These are phyloP conservation scores for Chaetomiaceae sp. DNA, from an alignment of 2,329 filamentous ascomycete genomes.

Conservation along the genomic window DNA sequence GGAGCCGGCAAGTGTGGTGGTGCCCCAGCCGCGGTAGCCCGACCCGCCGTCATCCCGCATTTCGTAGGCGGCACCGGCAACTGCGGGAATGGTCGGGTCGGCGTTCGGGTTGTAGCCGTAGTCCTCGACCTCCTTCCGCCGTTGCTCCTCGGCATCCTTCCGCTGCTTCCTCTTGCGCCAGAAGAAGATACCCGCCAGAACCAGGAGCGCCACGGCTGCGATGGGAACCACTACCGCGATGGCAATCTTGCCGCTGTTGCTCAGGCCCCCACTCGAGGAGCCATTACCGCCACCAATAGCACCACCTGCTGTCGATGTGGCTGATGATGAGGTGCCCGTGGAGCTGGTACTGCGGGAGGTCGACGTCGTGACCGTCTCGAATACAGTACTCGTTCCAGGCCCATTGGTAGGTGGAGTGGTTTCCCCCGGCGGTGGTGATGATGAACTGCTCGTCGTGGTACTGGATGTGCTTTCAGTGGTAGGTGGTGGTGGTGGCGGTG, in stretches of 20 bases:
- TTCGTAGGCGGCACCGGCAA: constrained; percentile 49
- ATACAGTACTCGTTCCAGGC: constrained; percentile 15
- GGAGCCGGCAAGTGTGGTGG: constrained; percentile 62
- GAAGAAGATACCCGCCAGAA: constrained; percentile 71
- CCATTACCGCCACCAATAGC: constrained; percentile 27
- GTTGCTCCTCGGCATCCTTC: constrained; percentile 78
- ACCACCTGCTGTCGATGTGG: constrained; percentile 25
- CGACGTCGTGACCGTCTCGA: constrained; percentile 17
- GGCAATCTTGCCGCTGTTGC: constrained; percentile 68
- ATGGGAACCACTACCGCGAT: constrained; percentile 94
- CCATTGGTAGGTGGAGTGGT: neutral
- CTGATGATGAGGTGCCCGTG: constrained; percentile 18
- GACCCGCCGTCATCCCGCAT: constrained; percentile 72
- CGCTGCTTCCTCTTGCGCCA: constrained; percentile 86
- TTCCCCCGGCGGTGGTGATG: constrained; percentile 20
- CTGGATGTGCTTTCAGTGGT: constrained; percentile 1
- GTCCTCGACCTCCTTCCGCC: constrained; percentile 94
- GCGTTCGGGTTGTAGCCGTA: constrained; percentile 98
- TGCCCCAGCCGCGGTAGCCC: constrained; percentile 94
- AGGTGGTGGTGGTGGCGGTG: constrained; percentile 12
- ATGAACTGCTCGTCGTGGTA: constrained; percentile 7
- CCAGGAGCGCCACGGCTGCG: constrained; percentile 75
- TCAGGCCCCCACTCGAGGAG: constrained; percentile 49
- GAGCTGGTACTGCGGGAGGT: neutral
- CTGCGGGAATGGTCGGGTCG: constrained; percentile 67